Percentiles rank a stretch among this genome's conserved stretches.
These are phyloP conservation scores for Aspergillus sclerotiicarbonarius DNA, from an alignment of 495 filamentous ascomycete species.

Conservation along the genomic window DNA sequence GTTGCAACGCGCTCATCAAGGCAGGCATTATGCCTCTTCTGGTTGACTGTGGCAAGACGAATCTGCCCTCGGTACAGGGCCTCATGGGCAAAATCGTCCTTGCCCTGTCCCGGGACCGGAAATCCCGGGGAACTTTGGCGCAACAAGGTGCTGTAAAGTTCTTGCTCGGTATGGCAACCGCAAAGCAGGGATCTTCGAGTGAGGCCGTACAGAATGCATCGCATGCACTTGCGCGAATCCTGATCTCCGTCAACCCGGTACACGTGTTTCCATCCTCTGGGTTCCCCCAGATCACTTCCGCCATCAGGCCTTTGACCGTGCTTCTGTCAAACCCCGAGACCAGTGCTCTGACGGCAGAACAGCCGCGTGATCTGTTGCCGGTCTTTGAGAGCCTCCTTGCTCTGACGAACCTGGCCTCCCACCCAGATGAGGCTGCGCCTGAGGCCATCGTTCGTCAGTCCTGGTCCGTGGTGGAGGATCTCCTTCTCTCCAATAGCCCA, in stretches of 20 bases:
- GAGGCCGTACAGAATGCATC: slow-evolving; percentile 62
- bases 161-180: slow-evolving; percentile 63
- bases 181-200: slow-evolving; percentile 49
- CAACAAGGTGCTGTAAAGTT: slow-evolving; percentile 91
- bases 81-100: slow-evolving; percentile 71
- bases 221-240: slow-evolving; percentile 85
- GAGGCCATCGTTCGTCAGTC: slow-evolving; percentile 68
- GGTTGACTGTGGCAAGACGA: slow-evolving; percentile 62
- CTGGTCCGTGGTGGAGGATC: slow-evolving; percentile 75
- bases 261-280: slow-evolving; percentile 80
- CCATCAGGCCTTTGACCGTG: slow-evolving; percentile 73
- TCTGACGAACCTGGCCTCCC: slow-evolving; percentile 87
- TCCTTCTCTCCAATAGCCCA: slow-evolving; percentile 72
- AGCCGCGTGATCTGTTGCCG: slow-evolving; percentile 77
- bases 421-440: slow-evolving; percentile 64
- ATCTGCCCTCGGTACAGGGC: slow-evolving; percentile 64
- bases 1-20: slow-evolving; percentile 75
- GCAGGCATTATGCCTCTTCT: slow-evolving; percentile 72
- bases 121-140: slow-evolving; percentile 71
- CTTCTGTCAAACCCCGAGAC: slow-evolving; percentile 59
- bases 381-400: slow-evolving; percentile 88
- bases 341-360: slow-evolving; percentile 45
- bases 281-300: slow-evolving; percentile 67
- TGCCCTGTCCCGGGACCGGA: slow-evolving; percentile 67
- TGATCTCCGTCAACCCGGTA: slow-evolving; percentile 83